phyloP scores from a whole-genome alignment of 2,329 filamentous ascomycete species.

The Colletotrichum euphorbiae region DNA sequence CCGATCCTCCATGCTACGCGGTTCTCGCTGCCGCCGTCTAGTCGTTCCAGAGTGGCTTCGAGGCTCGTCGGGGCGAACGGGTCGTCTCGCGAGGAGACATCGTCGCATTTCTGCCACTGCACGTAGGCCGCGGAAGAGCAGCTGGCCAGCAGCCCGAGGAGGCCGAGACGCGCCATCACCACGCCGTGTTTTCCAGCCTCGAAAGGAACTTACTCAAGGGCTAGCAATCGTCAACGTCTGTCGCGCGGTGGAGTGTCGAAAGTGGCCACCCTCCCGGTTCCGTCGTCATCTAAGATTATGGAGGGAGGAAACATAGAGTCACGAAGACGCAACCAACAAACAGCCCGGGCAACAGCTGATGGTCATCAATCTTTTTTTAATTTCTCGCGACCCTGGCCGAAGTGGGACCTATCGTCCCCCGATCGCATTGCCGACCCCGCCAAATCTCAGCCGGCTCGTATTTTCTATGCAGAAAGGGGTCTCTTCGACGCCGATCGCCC shows the following conservation, averaged over 20 bases:
- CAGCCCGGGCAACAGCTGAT: background rate
- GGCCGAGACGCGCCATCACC: slow-evolving; percentile 14
- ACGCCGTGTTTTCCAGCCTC: background rate
- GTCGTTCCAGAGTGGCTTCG: background rate
- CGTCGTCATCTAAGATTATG: slow-evolving; percentile 2
- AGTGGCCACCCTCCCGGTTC: background rate
- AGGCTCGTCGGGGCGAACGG: slow-evolving; percentile 4
- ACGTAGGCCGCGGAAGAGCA: slow-evolving; percentile 39
- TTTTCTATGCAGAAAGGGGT: slow-evolving; percentile 13
- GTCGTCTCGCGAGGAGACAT: slow-evolving; percentile 7
- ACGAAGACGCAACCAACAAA: background rate
- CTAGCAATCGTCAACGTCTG: background rate
- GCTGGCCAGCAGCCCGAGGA: slow-evolving; percentile 25
- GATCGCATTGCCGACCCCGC: slow-evolving; percentile 27
- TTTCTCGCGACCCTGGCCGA: background rate
- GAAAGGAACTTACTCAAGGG: background rate
- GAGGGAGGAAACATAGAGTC: background rate
- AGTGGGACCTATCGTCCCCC: slow-evolving; percentile 10
- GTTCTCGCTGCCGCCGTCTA: slow-evolving; percentile 12
- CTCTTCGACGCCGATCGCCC: slow-evolving; percentile 9
- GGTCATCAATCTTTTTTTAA: background rate
- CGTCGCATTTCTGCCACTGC: slow-evolving; percentile 40
- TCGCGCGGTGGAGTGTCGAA: background rate
- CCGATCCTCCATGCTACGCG: background rate
- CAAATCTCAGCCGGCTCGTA: slow-evolving; percentile 22